These are phyloP conservation scores for Penicillium cosmopolitanum DNA, from an alignment of 495 filamentous ascomycete species.

Conservation along the genomic window DNA sequence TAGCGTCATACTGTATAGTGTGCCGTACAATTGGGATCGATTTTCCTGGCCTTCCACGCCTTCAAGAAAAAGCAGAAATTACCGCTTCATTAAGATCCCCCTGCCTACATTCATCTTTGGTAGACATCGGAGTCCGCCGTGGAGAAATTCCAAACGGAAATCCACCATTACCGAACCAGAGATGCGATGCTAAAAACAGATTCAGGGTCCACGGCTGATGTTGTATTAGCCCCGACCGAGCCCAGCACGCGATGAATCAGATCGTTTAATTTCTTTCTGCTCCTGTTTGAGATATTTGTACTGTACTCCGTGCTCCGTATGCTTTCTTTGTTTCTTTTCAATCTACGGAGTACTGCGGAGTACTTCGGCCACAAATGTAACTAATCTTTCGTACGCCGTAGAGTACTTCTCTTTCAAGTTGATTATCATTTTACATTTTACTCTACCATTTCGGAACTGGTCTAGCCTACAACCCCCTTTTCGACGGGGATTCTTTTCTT, in stretches of 20 bases:
- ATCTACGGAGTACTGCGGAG: no score
- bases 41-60: no score
- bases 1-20: not conserved
- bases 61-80: no score
- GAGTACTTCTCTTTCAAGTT: no score
- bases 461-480: constrained; percentile 9
- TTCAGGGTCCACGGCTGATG: constrained; percentile 35
- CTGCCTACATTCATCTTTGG: not conserved
- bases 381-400: no score
- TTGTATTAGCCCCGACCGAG: constrained; percentile 22
- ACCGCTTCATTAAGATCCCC: not conserved
- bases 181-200: constrained; percentile 38
- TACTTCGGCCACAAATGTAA: no score
- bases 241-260: constrained; percentile 17
- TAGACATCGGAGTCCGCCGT: constrained; percentile 8
- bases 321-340: no score
- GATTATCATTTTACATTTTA: not conserved
- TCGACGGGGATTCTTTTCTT: constrained; percentile 12
- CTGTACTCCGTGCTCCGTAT: no score
- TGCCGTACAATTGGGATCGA: no score
- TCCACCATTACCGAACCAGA: constrained; percentile 26
- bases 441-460: constrained; percentile 6
- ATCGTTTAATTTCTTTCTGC: constrained; percentile 5
- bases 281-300: no score
- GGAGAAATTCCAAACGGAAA: constrained; percentile 1